phyloP scores from a whole-genome alignment of 202 grass and related monocot species.

The Schoenoplectus triqueter region DNA sequence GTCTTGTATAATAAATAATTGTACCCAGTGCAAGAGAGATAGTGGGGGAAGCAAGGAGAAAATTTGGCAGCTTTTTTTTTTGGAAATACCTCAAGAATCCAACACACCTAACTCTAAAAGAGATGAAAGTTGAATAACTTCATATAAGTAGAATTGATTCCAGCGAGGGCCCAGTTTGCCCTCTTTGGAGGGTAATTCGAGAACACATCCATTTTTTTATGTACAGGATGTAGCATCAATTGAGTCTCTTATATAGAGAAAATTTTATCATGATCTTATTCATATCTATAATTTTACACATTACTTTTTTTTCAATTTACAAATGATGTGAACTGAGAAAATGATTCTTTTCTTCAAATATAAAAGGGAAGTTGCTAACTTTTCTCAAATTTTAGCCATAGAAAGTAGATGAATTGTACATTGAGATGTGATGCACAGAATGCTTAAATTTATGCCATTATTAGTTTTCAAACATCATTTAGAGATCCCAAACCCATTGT shows the following conservation, averaged over 20 bases:
- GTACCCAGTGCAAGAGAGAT: constrained; percentile 75
- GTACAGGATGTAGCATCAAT: neutral
- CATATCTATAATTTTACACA: constrained; percentile 10
- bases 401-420: neutral
- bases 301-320: neutral
- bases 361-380: neutral
- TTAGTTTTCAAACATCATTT: neutral
- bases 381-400: constrained; percentile 1
- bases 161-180: neutral
- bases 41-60: constrained; percentile 86
- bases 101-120: constrained; percentile 62
- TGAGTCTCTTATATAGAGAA: neutral
- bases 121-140: constrained; percentile 12
- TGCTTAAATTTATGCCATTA: neutral
- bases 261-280: neutral
- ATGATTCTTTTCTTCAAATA: neutral
- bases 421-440: neutral
- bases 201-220: neutral
- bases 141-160: neutral
- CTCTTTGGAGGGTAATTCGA: neutral
- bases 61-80: constrained; percentile 95
- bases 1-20: constrained; percentile 65
- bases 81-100: constrained; percentile 97
- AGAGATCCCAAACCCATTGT: neutral
- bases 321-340: neutral